Base-by-base conservation (phyloP, 352 stramenopile species). In the Pythium vanterpoolii region DNA sequence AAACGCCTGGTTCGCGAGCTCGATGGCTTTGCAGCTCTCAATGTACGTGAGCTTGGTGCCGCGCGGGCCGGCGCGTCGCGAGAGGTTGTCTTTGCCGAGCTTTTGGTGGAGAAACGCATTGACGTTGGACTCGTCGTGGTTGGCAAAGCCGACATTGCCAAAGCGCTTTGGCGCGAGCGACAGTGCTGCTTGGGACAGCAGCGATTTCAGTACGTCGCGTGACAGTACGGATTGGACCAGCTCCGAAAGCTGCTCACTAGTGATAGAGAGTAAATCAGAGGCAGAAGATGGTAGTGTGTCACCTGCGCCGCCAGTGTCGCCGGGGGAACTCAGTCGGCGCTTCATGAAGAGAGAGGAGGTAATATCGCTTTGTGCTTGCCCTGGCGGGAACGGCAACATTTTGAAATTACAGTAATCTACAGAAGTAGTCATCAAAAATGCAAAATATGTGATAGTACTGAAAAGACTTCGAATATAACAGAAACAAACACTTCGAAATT, bases 11-110 rank as follows among this genome's bases (percentile, higher is more conserved):
- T 95, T 95, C 27, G 86, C 86, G 43, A 95, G 66, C 68, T 95
- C 86, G 46, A 95, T 95, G 38, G 83, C 84, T 62, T 95, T 95
- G 62, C 86, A 93, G 62, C 86, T 95, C 64, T 95, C 86, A 21
- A 95, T 90, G 62, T 95, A 95, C 49, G 82, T 95, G 23, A 95
- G 63, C 18, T 86, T 81, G 38, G 72, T 83, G 38, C 84, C 83
- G 6, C 86, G 79, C 7, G 86, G 86, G 1, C 86, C 86, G 0
- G 86, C 79, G 5, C 86, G 69, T 0, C 83, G 71, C 26, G 82
- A 67, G 31, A 95, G 58, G 62, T 85, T 79, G 34, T 90, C 76
- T 33, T 90, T 89, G 47, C 76, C 84, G 23, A 95, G 76, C 58
- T 95, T 95, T 60, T 95, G 86, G 33, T 83, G 78, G 56, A 95